A percentile compares a stretch with the other conserved stretches of the same genome.
Conservation (phyloP, 2,329 filamentous ascomycete genomes). For the Aureobasidium lini region DNA sequence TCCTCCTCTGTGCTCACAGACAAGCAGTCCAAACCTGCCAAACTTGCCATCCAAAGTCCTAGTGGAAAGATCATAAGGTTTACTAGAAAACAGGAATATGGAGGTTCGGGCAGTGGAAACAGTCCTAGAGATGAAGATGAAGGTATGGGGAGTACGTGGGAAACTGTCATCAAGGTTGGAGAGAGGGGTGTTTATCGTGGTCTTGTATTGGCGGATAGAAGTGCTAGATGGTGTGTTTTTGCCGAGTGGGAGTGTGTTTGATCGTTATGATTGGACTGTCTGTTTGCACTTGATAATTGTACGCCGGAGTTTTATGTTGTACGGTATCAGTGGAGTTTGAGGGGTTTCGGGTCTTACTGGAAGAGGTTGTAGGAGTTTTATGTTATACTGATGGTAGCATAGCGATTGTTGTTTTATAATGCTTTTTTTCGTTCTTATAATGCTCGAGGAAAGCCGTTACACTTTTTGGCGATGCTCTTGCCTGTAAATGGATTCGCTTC, state of each 20-base stretch:
- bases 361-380: too few relatives aligned
- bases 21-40: constrained; percentile 71
- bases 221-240: constrained; percentile 86
- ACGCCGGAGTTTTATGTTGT: too few relatives aligned
- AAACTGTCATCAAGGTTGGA: constrained; percentile 85
- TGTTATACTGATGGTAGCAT: too few relatives aligned
- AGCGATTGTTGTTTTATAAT: too few relatives aligned
- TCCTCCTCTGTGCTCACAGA: constrained; percentile 45
- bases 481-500: too few relatives aligned
- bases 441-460: too few relatives aligned
- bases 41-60: constrained; percentile 88
- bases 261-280: background rate
- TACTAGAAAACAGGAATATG: constrained; percentile 63
- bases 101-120: constrained; percentile 43
- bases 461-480: too few relatives aligned
- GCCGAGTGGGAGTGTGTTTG: constrained; percentile 68
- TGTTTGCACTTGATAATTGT: too few relatives aligned
- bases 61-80: constrained; percentile 88
- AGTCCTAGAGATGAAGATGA: constrained; percentile 46
- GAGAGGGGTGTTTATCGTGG: constrained; percentile 76
- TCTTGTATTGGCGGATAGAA: constrained; percentile 73
- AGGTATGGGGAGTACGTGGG: constrained; percentile 70
- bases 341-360: too few relatives aligned
- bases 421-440: too few relatives aligned
- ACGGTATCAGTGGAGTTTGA: too few relatives aligned